Conservation (phyloP, 2,329 filamentous ascomycete genomes). For the Rhexocercosporidium sp. region DNA sequence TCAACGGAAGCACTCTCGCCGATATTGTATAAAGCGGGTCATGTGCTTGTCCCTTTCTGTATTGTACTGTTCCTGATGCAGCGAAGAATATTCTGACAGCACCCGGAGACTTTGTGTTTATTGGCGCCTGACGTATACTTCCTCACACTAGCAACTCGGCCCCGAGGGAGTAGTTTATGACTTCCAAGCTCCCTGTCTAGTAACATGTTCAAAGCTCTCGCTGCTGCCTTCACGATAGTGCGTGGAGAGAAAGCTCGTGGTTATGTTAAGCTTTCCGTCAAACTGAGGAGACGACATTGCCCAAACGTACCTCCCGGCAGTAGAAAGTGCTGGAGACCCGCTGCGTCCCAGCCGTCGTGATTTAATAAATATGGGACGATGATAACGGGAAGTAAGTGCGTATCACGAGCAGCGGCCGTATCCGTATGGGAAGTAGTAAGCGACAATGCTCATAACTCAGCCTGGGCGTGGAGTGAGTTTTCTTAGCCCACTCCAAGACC, state of each 20-base stretch:
- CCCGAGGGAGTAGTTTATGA: too few relatives aligned
- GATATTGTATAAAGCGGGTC: neutral
- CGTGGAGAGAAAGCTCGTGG: neutral
- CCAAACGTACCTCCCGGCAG: conserved; percentile 1
- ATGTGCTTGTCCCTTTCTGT: neutral
- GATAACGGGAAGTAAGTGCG: neutral
- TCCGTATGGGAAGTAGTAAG: too few relatives aligned
- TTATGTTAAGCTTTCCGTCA: neutral
- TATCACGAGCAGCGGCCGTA: too few relatives aligned
- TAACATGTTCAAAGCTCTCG: too few relatives aligned
- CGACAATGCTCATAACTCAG: too few relatives aligned
- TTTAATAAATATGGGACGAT: neutral
- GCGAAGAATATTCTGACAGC: neutral
- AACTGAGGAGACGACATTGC: neutral
- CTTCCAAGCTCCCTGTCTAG: too few relatives aligned
- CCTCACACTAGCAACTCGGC: neutral
- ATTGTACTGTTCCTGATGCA: too few relatives aligned
- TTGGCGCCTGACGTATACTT: neutral
- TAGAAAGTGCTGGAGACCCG: neutral
- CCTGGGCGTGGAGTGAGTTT: too few relatives aligned
- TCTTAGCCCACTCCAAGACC: too few relatives aligned
- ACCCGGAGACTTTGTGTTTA: neutral
- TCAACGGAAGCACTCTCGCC: neutral
- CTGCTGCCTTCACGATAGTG: neutral
- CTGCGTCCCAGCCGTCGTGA: neutral